These are phyloP conservation scores for Pichia manshurica DNA, from an alignment of 805 yeast genomes.

Conservation along the genomic window DNA sequence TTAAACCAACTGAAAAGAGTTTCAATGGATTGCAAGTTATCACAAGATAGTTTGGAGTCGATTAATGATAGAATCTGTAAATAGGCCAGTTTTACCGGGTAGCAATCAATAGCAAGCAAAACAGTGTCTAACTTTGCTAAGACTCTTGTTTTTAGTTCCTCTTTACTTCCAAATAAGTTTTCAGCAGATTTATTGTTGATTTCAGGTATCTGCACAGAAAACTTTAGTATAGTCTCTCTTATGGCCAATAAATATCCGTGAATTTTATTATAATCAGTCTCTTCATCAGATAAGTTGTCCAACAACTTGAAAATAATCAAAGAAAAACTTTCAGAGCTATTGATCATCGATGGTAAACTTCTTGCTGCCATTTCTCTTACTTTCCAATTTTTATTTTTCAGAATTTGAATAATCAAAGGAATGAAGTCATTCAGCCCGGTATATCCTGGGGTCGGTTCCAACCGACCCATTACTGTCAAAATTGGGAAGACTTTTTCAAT, in stretches of 20 bases:
- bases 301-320: constrained; percentile 25
- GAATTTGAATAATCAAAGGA: constrained; percentile 40
- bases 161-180: background rate
- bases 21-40: constrained; percentile 11
- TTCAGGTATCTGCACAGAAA: background rate
- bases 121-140: constrained; percentile 19
- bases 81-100: constrained; percentile 21
- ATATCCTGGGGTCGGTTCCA: constrained; percentile 56
- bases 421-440: constrained; percentile 49
- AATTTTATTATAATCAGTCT: constrained; percentile 35
- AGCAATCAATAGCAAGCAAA: constrained; percentile 15
- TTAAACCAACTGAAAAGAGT: constrained; percentile 35
- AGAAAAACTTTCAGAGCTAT: constrained; percentile 25
- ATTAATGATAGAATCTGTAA: constrained; percentile 18
- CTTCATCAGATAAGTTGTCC: background rate
- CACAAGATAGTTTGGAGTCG: background rate
- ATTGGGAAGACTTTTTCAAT: constrained; percentile 68
- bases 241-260: constrained; percentile 61
- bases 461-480: constrained; percentile 60
- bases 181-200: background rate
- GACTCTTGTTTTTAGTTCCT: constrained; percentile 3
- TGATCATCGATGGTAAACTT: constrained; percentile 49
- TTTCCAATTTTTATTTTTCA: constrained; percentile 65
- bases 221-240: constrained; percentile 29
- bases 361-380: constrained; percentile 83